A percentile compares a stretch with the other conserved stretches of the same genome.
These are phyloP conservation scores for Trypethelium eluteriae DNA, from an alignment of 495 filamentous ascomycete genomes.

Conservation along the genomic window DNA sequence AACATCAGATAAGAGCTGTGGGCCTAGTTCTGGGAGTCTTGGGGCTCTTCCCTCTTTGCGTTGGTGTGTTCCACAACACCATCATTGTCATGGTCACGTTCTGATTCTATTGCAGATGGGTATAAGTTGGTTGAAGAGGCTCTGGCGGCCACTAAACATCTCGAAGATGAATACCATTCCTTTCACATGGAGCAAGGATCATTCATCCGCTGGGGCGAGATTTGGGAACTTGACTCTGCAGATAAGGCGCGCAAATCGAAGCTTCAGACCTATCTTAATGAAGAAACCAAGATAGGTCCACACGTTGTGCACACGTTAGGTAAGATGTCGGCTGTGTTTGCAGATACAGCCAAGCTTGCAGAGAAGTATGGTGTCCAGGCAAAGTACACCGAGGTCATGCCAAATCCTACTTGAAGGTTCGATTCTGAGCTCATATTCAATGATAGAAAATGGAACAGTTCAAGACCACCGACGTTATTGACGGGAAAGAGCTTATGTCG, in stretches of 20 bases:
- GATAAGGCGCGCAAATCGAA: neutral
- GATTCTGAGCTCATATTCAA: too few species aligned
- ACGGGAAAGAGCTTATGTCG: neutral
- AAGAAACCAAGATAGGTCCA: neutral
- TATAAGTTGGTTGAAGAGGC: neutral
- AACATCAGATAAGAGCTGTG: neutral
- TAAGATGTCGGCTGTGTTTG: neutral
- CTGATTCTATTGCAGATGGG: neutral
- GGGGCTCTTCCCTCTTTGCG: neutral
- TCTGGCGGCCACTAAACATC: neutral
- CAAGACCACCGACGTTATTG: neutral
- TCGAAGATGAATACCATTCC: neutral
- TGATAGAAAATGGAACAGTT: too few species aligned
- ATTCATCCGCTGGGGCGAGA: neutral
- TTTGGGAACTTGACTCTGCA: neutral
- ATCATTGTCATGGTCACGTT: neutral
- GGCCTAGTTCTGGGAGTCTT: neutral
- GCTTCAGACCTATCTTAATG: neutral
- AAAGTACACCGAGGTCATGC: neutral
- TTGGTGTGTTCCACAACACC: neutral
- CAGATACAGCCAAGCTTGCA: neutral
- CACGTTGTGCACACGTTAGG: neutral
- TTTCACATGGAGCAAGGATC: neutral
- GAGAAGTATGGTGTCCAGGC: neutral
- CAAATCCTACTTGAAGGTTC: too few species aligned